These are phyloP conservation scores for Narthecium ossifragum DNA, from an alignment of 106 monocot genomes.

Conservation along the genomic window DNA sequence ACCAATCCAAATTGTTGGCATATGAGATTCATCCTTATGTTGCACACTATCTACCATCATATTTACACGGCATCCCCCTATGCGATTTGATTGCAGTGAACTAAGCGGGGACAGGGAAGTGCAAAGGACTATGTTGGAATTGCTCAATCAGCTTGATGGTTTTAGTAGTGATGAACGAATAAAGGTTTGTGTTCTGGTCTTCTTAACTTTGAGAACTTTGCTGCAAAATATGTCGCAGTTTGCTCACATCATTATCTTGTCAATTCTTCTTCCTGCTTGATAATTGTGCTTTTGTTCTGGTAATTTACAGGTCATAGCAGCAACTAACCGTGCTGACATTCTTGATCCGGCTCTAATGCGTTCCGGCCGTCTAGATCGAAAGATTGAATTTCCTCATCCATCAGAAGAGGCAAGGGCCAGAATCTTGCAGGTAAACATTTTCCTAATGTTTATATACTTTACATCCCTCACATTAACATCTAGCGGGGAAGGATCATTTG, in stretches of 20 bases:
- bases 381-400: slow-evolving; percentile 94
- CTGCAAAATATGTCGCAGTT: no score
- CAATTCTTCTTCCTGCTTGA: no score
- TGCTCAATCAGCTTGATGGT: slow-evolving; percentile 95
- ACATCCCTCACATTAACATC: background rate
- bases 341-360: slow-evolving; percentile 93
- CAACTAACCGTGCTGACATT: slow-evolving; percentile 93
- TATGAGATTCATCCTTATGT: no score
- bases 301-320: slow-evolving; percentile 92
- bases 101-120: slow-evolving; percentile 94
- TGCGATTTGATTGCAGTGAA: slow-evolving; percentile 89
- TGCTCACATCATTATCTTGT: no score
- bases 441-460: no score
- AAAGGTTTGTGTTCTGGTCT: slow-evolving; percentile 36
- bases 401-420: slow-evolving; percentile 86
- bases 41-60: no score
- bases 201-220: no score
- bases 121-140: slow-evolving; percentile 84
- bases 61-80: no score
- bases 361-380: slow-evolving; percentile 90
- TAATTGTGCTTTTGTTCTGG: no score
- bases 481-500: background rate
- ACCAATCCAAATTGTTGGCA: no score
- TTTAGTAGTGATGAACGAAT: slow-evolving; percentile 91
- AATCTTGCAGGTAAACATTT: slow-evolving; percentile 76